A percentile compares a stretch with the other conserved stretches of the same genome.
Conservation (phyloP, 2,329 filamentous ascomycete species). For the Xylaria arbuscula region DNA sequence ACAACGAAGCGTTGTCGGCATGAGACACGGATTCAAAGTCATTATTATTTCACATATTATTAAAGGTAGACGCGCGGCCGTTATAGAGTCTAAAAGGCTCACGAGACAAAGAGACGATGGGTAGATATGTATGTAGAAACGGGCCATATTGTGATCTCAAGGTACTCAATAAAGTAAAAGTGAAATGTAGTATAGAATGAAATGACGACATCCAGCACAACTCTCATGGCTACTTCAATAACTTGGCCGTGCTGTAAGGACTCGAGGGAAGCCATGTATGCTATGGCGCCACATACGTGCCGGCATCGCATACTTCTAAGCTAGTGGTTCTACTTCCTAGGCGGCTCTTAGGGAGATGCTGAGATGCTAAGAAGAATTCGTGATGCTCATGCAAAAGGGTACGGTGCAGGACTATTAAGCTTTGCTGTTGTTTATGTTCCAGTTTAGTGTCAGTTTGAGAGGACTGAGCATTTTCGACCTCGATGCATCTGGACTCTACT, state of each 20-base stretch:
- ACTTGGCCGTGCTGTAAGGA: slow-evolving; percentile 67
- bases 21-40: too few relatives aligned
- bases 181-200: too few relatives aligned
- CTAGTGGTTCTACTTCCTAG: slow-evolving; percentile 71
- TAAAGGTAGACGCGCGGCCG: too few relatives aligned
- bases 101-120: too few relatives aligned
- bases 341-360: slow-evolving; percentile 80
- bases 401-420: slow-evolving; percentile 82
- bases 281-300: slow-evolving; percentile 94
- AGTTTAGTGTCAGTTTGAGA: slow-evolving; percentile 57
- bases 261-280: slow-evolving; percentile 85
- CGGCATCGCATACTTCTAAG: slow-evolving; percentile 89
- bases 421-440: slow-evolving; percentile 81
- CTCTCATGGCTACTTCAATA: too few relatives aligned
- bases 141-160: too few relatives aligned
- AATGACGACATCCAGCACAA: too few relatives aligned
- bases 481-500: slow-evolving; percentile 88
- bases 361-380: slow-evolving; percentile 86
- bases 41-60: too few relatives aligned
- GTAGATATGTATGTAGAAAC: too few relatives aligned
- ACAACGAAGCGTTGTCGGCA: too few relatives aligned
- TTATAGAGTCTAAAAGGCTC: too few relatives aligned
- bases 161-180: too few relatives aligned
- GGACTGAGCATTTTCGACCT: slow-evolving; percentile 75
- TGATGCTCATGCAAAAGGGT: slow-evolving; percentile 85